phyloP scores from a whole-genome alignment of 2,329 filamentous ascomycete species.

The Aspergillus novofumigatus region DNA sequence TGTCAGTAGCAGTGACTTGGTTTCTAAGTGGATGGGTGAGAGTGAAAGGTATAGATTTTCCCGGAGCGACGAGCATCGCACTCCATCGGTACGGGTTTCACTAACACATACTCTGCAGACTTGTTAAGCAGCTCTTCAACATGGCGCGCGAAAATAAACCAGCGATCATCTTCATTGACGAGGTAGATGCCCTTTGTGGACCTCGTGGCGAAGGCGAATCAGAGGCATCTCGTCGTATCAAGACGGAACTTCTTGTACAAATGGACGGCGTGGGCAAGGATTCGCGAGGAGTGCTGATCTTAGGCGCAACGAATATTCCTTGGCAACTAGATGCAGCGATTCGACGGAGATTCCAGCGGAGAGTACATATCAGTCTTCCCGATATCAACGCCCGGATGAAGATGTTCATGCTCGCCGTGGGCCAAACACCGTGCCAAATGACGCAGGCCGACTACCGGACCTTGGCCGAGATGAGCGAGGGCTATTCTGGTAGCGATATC shows the following conservation, averaged over 20 bases:
- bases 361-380: constrained; percentile 92
- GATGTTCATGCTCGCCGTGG: constrained; percentile 96
- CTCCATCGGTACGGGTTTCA: neutral
- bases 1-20: constrained; percentile 92
- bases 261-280: constrained; percentile 99
- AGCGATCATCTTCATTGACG: constrained; percentile 97
- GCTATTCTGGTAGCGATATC: constrained; percentile 95
- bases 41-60: constrained; percentile 72
- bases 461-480: constrained; percentile 77
- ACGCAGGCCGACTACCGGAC: constrained; percentile 72
- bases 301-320: constrained; percentile 96
- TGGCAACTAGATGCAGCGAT: constrained; percentile 98
- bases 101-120: constrained; percentile 46
- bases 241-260: constrained; percentile 95
- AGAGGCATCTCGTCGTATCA: constrained; percentile 94
- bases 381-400: constrained; percentile 81
- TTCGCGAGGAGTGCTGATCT: constrained; percentile 85
- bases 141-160: constrained; percentile 98
- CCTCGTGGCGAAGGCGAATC: constrained; percentile 93
- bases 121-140: constrained; percentile 94
- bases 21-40: constrained; percentile 99
- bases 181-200: constrained; percentile 93
- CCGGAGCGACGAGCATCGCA: neutral
- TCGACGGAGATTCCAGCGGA: constrained; percentile 87
- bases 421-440: constrained; percentile 83